Base-by-base conservation (phyloP, 352 stramenopile genomes). In the Phytophthora ramorum region DNA sequence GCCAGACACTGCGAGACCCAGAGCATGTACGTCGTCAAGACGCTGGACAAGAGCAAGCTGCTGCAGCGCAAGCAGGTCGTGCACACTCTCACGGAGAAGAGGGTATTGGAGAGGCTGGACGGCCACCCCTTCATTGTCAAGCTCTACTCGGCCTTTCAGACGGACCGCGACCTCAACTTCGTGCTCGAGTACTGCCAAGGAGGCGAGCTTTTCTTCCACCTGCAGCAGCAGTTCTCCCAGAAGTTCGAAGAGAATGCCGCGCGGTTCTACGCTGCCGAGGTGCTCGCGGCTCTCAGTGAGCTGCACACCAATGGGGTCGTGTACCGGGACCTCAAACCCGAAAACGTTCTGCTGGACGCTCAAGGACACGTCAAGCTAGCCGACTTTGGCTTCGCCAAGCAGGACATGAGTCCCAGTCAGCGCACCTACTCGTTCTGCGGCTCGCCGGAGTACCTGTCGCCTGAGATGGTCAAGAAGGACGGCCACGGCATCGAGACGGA, bases 141-240 rank as follows among this genome's bases (percentile, higher is more conserved):
- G 51, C 76, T 93, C 45, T 79, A 87, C 58, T 76, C 81, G 34
- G 65, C 82, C 20, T 93, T 93, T 69, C 83, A 92, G 73, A 95
- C 87, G 14, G 74, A 84, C 22, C 75, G 71, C 35, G 85, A 95
- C 47, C 76, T 95, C 37, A 78, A 95, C 66, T 93, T 95, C 48
- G 85, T 95, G 60, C 74, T 95, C 46, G 87, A 95, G 65, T 95
- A 90, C 69, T 95, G 87, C 47, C 85, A 90, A 54, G 87, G 87
- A 26, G 87, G 87, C 17, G 87, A 95, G 68, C 81, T 95, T 49
- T 95, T 95, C 53, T 95, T 86, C 75, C 87, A 95, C 52, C 59
- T 95, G 65, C 87, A 95, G 56, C 87, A 95, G 53, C 85, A 93
- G 58, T 44, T 71, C 26, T 68, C 80, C 22, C 83, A 93, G 28